Conservation (phyloP, 2,329 filamentous ascomycete species). For the Fusarium gaditjirri region DNA sequence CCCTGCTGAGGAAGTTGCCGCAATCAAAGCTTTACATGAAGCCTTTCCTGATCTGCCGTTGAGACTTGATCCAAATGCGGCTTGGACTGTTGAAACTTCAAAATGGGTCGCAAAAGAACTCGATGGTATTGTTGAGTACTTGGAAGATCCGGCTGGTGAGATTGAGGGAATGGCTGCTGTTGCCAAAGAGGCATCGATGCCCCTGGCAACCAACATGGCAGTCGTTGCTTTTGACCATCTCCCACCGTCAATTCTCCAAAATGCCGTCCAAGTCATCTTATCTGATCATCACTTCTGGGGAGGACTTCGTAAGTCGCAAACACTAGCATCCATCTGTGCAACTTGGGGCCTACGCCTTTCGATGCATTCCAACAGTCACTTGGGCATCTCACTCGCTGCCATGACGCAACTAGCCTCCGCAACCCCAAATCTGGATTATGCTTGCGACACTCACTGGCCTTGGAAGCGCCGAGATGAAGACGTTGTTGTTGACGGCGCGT, state of each 20-base stretch:
- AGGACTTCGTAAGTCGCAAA: conserved; percentile 54
- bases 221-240: conserved; percentile 55
- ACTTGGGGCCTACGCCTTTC: conserved; percentile 55
- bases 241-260: conserved; percentile 50
- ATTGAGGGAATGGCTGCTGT: conserved; percentile 58
- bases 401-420: conserved; percentile 57
- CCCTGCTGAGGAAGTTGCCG: conserved; percentile 53
- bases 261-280: conserved; percentile 54
- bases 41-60: conserved; percentile 53
- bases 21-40: conserved; percentile 50
- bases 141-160: conserved; percentile 54
- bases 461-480: conserved; percentile 57
- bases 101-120: conserved; percentile 53
- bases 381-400: conserved; percentile 55
- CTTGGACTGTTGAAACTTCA: conserved; percentile 53
- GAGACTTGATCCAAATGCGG: conserved; percentile 53
- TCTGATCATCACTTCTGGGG: conserved; percentile 59
- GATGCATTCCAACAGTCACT: conserved; percentile 57
- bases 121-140: conserved; percentile 51
- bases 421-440: conserved; percentile 55
- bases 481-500: conserved; percentile 50
- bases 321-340: conserved; percentile 51
- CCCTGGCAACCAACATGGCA: conserved; percentile 56
- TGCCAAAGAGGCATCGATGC: conserved; percentile 53
- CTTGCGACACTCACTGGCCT: conserved; percentile 57